phyloP scores from a whole-genome alignment of 2,329 filamentous ascomycete genomes.

The Scedosporium boydii region DNA sequence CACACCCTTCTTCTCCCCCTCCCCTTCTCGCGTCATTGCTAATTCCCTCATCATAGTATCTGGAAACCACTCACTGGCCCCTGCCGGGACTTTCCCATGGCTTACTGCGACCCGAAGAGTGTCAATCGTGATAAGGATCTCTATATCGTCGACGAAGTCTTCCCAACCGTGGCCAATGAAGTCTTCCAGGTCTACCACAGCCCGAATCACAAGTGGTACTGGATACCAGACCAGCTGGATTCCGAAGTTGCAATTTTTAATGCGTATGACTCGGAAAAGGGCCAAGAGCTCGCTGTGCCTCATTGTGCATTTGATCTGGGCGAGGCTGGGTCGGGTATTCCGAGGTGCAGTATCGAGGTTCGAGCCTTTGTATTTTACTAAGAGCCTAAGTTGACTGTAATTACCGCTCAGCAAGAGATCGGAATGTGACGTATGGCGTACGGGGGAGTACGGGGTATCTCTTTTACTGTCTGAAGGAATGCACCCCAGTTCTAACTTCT shows the following conservation, averaged over 20 bases:
- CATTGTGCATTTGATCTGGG: slow-evolving; percentile 13
- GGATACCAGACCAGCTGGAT: not conserved
- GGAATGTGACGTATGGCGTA: too few species aligned
- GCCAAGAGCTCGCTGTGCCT: slow-evolving; percentile 11
- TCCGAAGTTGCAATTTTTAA: not conserved
- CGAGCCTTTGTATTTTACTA: not conserved
- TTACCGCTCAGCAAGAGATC: too few species aligned
- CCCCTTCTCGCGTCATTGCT: too few species aligned
- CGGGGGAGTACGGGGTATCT: too few species aligned
- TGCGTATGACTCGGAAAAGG: not conserved
- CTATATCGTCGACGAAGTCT: slow-evolving; percentile 12
- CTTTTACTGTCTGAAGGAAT: too few species aligned
- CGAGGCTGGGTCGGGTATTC: slow-evolving; percentile 8
- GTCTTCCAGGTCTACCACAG: not conserved
- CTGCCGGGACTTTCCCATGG: slow-evolving; percentile 12
- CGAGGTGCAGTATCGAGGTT: not conserved
- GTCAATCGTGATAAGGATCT: slow-evolving; percentile 11
- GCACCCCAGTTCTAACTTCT: too few species aligned
- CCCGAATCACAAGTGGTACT: not conserved
- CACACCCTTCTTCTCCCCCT: not conserved
- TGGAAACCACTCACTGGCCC: slow-evolving; percentile 12
- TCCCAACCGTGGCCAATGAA: slow-evolving; percentile 12
- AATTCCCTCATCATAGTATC: not conserved
- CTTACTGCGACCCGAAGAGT: slow-evolving; percentile 10
- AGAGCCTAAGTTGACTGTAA: not conserved